Evolutionary conservation across 176 grass and related monocot species (phyloP).

Genomic region (Phoenix roebelenii): DNA sequence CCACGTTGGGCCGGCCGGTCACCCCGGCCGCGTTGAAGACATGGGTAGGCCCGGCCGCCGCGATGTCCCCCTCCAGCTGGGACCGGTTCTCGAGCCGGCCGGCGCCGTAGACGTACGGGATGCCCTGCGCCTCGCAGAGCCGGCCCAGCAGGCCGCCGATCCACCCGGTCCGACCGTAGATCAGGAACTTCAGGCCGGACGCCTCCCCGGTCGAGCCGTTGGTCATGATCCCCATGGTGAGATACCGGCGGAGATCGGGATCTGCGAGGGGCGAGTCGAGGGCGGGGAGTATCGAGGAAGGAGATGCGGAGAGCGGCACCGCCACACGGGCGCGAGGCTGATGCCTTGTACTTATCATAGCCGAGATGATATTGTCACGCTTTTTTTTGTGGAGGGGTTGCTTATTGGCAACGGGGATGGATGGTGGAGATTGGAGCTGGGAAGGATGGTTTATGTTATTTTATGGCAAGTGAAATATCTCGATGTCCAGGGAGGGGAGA

Average conservation of each 20-base stretch:
- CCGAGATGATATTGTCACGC: conserved; percentile 5
- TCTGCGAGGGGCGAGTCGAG: not conserved
- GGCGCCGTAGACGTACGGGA: conserved; percentile 51
- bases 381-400: not conserved
- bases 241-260: not conserved
- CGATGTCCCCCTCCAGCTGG: conserved; percentile 49
- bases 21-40: conserved; percentile 87
- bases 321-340: too few species aligned
- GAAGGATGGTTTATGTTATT: not conserved
- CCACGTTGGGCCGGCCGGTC: conserved; percentile 82
- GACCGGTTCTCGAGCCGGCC: conserved; percentile 63
- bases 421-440: not conserved
- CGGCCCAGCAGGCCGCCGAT: conserved; percentile 62
- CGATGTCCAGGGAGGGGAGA: too few species aligned
- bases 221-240: conserved; percentile 37
- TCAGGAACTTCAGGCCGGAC: conserved; percentile 59
- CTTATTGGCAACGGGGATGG: not conserved
- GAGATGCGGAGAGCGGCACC: conserved; percentile 16
- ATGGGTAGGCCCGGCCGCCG: conserved; percentile 41
- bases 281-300: not conserved
- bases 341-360: too few species aligned
- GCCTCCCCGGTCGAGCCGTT: conserved; percentile 32
- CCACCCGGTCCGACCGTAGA: conserved; percentile 81
- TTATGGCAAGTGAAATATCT: not conserved
- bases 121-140: conserved; percentile 48